Evolutionary conservation across 2,329 filamentous ascomycete species (phyloP).

Genomic region (Neofusicoccum ribis): DNA sequence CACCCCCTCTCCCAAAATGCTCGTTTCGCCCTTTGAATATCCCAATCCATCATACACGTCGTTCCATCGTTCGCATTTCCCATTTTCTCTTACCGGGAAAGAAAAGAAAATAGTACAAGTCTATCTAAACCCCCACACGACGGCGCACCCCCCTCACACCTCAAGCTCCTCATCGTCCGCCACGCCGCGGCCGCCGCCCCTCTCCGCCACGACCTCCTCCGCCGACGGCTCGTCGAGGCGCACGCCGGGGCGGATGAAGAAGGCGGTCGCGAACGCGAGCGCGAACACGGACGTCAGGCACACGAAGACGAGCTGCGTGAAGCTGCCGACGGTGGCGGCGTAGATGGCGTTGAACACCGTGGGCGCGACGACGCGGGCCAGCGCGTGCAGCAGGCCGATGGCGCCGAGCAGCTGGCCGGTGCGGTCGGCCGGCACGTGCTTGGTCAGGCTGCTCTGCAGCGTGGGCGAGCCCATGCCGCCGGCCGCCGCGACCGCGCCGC

Average conservation of each 20-base stretch:
- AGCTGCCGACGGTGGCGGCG: slow-evolving; percentile 73
- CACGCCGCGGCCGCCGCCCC: not conserved
- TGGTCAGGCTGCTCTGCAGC: slow-evolving; percentile 80
- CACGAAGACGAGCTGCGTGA: slow-evolving; percentile 81
- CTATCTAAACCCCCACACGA: no score
- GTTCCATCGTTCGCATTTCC: no score
- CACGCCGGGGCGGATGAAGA: slow-evolving; percentile 61
- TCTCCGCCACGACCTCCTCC: not conserved
- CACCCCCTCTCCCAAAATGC: no score
- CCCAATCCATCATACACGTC: no score
- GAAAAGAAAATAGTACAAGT: no score
- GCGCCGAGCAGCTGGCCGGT: slow-evolving; percentile 89
- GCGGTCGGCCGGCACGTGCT: slow-evolving; percentile 80
- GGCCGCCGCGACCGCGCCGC: slow-evolving; percentile 71
- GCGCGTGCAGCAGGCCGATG: slow-evolving; percentile 78
- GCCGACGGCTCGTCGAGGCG: not conserved
- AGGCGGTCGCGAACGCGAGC: slow-evolving; percentile 64
- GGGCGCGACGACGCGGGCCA: slow-evolving; percentile 77
- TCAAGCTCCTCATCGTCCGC: not conserved
- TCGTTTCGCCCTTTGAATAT: no score
- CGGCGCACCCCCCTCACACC: not conserved
- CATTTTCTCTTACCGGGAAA: no score
- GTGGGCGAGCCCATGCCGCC: slow-evolving; percentile 86
- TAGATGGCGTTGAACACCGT: slow-evolving; percentile 86
- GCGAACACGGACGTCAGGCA: slow-evolving; percentile 68